Conservation (phyloP, 2,329 filamentous ascomycete genomes). For the Penicillium hordei region DNA sequence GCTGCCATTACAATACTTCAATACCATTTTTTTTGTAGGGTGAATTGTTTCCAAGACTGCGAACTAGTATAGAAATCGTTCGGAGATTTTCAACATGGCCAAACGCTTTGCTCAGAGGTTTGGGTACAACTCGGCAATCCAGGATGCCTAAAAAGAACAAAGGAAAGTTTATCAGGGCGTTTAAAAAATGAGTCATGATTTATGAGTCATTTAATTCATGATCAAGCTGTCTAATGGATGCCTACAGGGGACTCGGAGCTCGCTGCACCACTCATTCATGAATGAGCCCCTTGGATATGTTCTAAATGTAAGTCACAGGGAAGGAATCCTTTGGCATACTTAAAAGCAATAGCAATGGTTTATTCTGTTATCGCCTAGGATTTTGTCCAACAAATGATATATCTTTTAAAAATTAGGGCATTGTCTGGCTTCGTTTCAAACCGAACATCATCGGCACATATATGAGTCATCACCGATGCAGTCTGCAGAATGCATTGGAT, state of each 20-base stretch:
- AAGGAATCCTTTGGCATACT: too few relatives aligned
- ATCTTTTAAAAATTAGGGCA: not conserved
- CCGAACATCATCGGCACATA: not conserved
- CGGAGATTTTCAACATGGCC: not conserved
- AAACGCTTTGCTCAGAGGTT: not conserved
- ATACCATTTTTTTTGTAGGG: not conserved
- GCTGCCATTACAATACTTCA: not conserved
- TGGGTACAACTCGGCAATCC: not conserved
- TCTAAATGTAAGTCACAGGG: not conserved
- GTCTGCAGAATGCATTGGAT: not conserved
- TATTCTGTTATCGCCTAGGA: not conserved
- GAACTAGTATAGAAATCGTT: not conserved
- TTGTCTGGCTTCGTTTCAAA: conserved; percentile 4
- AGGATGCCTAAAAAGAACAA: not conserved
- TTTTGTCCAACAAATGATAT: not conserved
- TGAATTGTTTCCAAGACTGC: not conserved
- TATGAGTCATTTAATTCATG: not conserved
- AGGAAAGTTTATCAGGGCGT: too few relatives aligned
- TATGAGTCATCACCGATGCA: not conserved
- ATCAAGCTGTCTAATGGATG: not conserved
- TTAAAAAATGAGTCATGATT: too few relatives aligned
- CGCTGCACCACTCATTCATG: not conserved
- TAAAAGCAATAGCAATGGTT: not conserved
- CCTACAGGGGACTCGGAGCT: not conserved
- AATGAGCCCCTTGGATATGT: not conserved